Evolutionary conservation across 164 flowering plant species (phyloP).

Genomic region (Vitis rupestris): DNA sequence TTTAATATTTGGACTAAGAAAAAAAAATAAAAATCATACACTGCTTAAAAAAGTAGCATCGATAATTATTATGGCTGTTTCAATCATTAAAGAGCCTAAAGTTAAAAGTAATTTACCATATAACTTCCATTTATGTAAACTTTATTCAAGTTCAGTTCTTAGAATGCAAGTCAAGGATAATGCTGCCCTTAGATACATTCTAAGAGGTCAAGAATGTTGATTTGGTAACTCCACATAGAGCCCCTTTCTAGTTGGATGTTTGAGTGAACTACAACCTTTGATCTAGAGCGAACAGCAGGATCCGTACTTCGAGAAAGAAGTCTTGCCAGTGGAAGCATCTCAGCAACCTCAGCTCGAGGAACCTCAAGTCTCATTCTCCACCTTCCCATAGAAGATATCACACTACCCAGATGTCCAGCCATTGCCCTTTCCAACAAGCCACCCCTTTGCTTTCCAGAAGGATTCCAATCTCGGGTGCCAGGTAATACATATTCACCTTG

Average conservation of each 20-base stretch:
- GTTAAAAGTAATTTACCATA: no score
- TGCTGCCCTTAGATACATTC: background rate
- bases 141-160: no score
- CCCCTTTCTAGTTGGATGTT: background rate
- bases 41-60: no score
- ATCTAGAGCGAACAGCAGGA: conserved; percentile 94
- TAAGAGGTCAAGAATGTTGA: background rate
- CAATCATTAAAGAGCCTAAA: no score
- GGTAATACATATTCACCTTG: conserved; percentile 99
- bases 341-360: conserved; percentile 92
- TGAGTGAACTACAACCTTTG: conserved; percentile 60
- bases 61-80: no score
- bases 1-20: no score
- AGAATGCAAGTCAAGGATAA: background rate
- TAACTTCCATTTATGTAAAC: no score
- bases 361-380: conserved; percentile 99
- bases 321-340: conserved; percentile 98
- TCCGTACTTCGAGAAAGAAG: conserved; percentile 95
- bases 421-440: conserved; percentile 72
- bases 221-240: background rate
- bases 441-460: conserved; percentile 51
- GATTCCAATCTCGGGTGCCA: conserved; percentile 77
- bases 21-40: no score
- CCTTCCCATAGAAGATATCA: conserved; percentile 97
- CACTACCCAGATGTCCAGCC: conserved; percentile 87